These are phyloP conservation scores for Theobroma cacao DNA, from an alignment of 345 rosid species.

Conservation along the genomic window DNA sequence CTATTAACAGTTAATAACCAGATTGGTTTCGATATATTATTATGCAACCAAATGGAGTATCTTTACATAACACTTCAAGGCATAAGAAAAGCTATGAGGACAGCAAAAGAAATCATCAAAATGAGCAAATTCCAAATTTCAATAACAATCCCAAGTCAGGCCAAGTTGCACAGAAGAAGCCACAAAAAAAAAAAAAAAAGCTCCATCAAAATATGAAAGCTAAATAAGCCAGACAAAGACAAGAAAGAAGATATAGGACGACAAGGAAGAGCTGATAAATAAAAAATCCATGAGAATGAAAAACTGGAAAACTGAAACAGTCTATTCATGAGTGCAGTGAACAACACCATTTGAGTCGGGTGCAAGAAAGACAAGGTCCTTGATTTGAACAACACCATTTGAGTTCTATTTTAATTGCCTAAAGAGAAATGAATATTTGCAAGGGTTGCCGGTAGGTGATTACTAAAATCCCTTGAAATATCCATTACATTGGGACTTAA, in stretches of 20 bases:
- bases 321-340: not conserved
- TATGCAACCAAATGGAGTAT: constrained; percentile 2
- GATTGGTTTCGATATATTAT: not conserved
- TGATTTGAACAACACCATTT: not conserved
- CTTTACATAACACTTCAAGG: not conserved
- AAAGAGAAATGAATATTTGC: not conserved
- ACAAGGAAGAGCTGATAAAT: not conserved
- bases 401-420: not conserved
- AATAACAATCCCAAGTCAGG: not conserved
- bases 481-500: not conserved
- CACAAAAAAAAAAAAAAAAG: not conserved
- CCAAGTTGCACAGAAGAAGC: constrained; percentile 1
- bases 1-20: not conserved
- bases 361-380: not conserved
- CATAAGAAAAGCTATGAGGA: not conserved
- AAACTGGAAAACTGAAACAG: not conserved
- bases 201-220: not conserved
- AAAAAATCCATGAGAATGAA: not conserved
- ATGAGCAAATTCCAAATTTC: not conserved
- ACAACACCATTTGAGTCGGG: not conserved
- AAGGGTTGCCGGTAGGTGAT: not conserved
- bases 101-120: not conserved
- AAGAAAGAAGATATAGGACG: not conserved
- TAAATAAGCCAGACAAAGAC: not conserved
- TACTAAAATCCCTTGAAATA: not conserved